Conservation (phyloP, 2,329 filamentous ascomycete species). For the Arthrobotrys iridis region DNA sequence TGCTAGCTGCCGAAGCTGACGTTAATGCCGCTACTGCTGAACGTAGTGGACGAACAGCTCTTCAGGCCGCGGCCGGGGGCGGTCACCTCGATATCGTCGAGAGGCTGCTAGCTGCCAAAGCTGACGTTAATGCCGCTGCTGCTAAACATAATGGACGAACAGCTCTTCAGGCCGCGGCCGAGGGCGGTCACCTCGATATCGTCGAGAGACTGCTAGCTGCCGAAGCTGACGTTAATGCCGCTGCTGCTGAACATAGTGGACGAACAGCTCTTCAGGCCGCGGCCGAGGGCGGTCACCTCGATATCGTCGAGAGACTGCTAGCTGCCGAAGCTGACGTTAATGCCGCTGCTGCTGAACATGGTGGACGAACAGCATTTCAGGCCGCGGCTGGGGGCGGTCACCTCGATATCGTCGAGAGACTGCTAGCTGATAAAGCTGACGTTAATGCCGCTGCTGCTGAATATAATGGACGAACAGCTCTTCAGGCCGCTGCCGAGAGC, state of each 20-base stretch:
- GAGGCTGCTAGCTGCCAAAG: background rate
- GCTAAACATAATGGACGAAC: background rate
- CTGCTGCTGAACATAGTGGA: background rate
- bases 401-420: slow-evolving; percentile 3
- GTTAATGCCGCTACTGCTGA: slow-evolving; percentile 6
- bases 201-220: background rate
- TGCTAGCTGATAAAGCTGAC: background rate
- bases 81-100: background rate
- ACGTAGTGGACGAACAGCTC: background rate
- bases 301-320: background rate
- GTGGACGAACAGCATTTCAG: background rate
- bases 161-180: background rate
- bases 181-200: background rate
- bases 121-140: background rate
- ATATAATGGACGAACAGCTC: background rate
- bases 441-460: background rate
- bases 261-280: background rate
- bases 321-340: background rate
- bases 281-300: background rate
- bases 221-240: background rate
- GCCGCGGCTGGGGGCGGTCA: background rate
- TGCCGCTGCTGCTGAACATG: background rate
- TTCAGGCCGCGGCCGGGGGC: background rate
- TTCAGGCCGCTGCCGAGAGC: background rate
- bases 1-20: background rate